Evolutionary conservation across 1,284 basidiomycete species (phyloP), one percentile per base, ranked within the genome.

Genomic region (Tylopilus sp.): DNA sequence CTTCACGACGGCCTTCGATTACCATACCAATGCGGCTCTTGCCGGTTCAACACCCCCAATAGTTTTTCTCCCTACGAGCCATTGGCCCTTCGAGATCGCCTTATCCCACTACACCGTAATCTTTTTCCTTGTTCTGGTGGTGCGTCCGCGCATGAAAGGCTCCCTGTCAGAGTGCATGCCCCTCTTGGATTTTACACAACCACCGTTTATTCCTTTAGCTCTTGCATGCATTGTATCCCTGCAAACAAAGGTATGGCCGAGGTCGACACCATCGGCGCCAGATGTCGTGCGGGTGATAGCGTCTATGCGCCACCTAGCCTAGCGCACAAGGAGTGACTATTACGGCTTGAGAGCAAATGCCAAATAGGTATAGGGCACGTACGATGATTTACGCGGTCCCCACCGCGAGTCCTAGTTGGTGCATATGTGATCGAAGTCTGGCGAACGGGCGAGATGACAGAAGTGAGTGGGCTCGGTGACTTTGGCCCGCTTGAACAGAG

Each of bases 131-230:
- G 36, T 36, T 36, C 33, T 36, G 36, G 36, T 36, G 36, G 36
- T 36, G 36, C 36, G 36, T 36, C 36, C 7, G 8, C 36, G 12
- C 4, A 8, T 13, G 36, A 8, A 36, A 36, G 36, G 39, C 39
- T 41, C 96, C 95, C 65, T 89, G 88, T 77, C 95, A 95, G 53
- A 83, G 88, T 44, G 84, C 69, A 38, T 81, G 81, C 77, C 96
- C 95, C 77, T 97, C 94, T 77, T 96, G 95, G 54, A 97, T 97
- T 70, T 96, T 90, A n/a, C 84, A 81, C 65, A 96, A 80, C 51
- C 91, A 92, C 53, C 86, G 84, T 69, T 89, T 88, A 60, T 87
- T 87, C 81, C 61, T 88, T 87, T 58, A 90, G 86, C 47, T 85
- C 83, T 76, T 97, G 93, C 60, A 91, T 82, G 73, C 90, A 85